phyloP scores from a whole-genome alignment of 1,284 basidiomycete genomes.

The Rhodotorula sp. region DNA sequence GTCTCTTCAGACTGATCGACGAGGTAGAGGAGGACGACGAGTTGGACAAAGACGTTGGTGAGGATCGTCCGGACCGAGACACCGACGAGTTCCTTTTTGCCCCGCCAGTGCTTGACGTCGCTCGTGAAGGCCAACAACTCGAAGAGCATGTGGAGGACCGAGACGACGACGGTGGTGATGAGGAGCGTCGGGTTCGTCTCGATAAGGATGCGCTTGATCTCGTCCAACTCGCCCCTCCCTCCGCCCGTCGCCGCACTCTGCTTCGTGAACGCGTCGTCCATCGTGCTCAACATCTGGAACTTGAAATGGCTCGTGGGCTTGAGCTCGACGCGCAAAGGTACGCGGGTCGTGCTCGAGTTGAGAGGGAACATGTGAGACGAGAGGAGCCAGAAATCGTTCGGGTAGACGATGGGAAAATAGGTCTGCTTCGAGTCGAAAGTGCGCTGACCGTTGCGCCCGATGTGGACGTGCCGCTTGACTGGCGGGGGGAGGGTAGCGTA shows the following conservation, averaged over 20 bases:
- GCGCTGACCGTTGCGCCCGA: slow-evolving; percentile 13
- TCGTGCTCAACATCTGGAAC: slow-evolving; percentile 44
- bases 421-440: slow-evolving; percentile 45
- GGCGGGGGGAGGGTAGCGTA: slow-evolving; percentile 63
- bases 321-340: slow-evolving; percentile 72
- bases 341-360: slow-evolving; percentile 44
- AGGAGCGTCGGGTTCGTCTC: slow-evolving; percentile 93
- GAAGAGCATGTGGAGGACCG: slow-evolving; percentile 83
- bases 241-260: slow-evolving; percentile 29
- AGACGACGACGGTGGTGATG: slow-evolving; percentile 68
- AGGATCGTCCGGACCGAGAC: slow-evolving; percentile 63
- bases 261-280: slow-evolving; percentile 64
- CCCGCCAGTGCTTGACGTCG: slow-evolving; percentile 91
- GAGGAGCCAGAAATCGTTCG: slow-evolving; percentile 84
- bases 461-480: slow-evolving; percentile 49
- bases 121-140: slow-evolving; percentile 92
- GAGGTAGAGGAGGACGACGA: slow-evolving; percentile 27
- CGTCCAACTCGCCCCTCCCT: slow-evolving; percentile 68
- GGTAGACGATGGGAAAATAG: slow-evolving; percentile 84
- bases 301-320: slow-evolving; percentile 62
- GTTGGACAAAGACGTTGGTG: slow-evolving; percentile 87
- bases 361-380: slow-evolving; percentile 46
- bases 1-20: slow-evolving; percentile 74
- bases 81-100: slow-evolving; percentile 67
- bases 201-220: slow-evolving; percentile 81